Evolutionary conservation across 78 protist genomes (phyloP).

Genomic region (Dictyostelium brefeldianum): DNA sequence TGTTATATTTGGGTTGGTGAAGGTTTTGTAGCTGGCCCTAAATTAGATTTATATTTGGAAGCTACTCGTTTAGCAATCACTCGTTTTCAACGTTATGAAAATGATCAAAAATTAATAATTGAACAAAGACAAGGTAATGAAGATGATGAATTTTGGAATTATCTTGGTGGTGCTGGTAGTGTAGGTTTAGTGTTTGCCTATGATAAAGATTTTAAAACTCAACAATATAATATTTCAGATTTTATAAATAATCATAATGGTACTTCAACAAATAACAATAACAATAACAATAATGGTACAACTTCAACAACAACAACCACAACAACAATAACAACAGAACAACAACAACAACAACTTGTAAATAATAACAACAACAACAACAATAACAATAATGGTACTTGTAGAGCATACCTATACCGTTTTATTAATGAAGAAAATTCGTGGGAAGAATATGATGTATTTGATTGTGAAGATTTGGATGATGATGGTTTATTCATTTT

Average conservation of each 20-base stretch:
- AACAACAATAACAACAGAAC: slow-evolving; percentile 32
- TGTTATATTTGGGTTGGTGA: slow-evolving; percentile 60
- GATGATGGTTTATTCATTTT: slow-evolving; percentile 68
- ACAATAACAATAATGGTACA: not conserved
- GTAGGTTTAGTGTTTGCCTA: slow-evolving; percentile 39
- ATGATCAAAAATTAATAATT: not conserved
- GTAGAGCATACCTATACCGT: slow-evolving; percentile 65
- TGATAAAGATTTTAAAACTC: slow-evolving; percentile 15
- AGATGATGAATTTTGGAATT: slow-evolving; percentile 46
- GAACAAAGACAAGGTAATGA: slow-evolving; percentile 60
- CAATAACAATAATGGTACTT: not conserved
- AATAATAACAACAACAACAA: not conserved
- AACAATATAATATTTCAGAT: not conserved
- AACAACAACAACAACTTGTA: not conserved
- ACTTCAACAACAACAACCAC: not conserved
- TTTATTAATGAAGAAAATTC: slow-evolving; percentile 27
- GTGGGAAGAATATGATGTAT: slow-evolving; percentile 57
- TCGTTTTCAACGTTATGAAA: slow-evolving; percentile 55
- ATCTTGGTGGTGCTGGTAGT: slow-evolving; percentile 36
- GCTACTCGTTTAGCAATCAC: slow-evolving; percentile 39
- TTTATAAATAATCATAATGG: slow-evolving; percentile 25
- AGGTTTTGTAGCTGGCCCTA: slow-evolving; percentile 7
- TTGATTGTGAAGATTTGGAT: slow-evolving; percentile 68
- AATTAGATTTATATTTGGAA: slow-evolving; percentile 9
- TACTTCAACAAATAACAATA: not conserved